Conservation (phyloP, 768 basidiomycete species). For the Scleroderma bovista region DNA sequence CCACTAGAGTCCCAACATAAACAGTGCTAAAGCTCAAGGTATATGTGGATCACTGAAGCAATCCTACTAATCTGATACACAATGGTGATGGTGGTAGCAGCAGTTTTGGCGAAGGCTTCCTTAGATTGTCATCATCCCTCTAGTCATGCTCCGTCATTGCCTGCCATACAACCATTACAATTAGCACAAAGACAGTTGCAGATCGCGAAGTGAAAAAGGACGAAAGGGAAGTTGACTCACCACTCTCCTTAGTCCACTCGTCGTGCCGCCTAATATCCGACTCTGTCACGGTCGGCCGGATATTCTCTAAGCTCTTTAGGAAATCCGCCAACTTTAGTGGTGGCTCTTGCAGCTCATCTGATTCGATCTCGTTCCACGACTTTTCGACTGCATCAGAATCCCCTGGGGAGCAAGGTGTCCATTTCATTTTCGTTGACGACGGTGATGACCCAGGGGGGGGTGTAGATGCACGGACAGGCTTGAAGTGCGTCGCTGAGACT, state of each 20-base stretch:
- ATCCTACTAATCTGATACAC: constrained; percentile 4
- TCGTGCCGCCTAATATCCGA: constrained; percentile 83
- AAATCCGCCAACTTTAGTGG: constrained; percentile 75
- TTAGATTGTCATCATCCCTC: neutral
- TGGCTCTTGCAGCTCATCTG: constrained; percentile 89
- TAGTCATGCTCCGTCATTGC: constrained; percentile 29
- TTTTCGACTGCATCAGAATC: constrained; percentile 82
- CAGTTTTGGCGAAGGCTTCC: neutral
- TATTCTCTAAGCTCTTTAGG: constrained; percentile 68
- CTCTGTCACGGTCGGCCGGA: constrained; percentile 83
- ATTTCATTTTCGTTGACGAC: constrained; percentile 41
- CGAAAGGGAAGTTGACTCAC: constrained; percentile 35
- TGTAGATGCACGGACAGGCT: constrained; percentile 36
- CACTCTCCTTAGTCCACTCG: constrained; percentile 80
- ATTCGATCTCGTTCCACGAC: constrained; percentile 82
- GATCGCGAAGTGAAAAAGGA: neutral
- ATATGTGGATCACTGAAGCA: neutral
- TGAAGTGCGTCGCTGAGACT: constrained; percentile 93
- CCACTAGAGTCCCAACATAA: too few relatives aligned
- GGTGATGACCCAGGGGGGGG: constrained; percentile 5
- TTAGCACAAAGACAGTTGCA: neutral
- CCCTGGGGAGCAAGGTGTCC: constrained; percentile 96
- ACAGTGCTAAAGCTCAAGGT: neutral
- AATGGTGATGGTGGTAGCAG: neutral
- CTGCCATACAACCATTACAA: constrained; percentile 8